Evolutionary conservation across 345 rosid species (phyloP).

Genomic region (Citrus glauca): DNA sequence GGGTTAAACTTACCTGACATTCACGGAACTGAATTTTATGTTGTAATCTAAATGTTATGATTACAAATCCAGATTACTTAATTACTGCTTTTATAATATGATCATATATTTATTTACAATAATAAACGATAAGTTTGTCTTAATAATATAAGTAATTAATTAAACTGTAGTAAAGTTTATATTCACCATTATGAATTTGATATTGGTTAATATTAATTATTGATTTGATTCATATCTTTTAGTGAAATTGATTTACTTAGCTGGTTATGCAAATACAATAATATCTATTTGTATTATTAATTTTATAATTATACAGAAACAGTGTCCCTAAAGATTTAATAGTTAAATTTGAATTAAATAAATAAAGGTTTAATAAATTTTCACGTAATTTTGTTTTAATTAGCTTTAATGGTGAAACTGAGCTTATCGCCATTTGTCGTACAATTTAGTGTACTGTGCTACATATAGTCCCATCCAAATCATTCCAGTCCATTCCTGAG

Average conservation of each 20-base stretch:
- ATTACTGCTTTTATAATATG: not conserved
- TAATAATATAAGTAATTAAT: not conserved
- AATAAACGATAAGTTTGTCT: not conserved
- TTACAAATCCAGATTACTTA: not conserved
- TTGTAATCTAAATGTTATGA: not conserved
- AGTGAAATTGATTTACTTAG: not conserved
- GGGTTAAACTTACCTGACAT: not conserved
- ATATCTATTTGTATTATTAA: not conserved
- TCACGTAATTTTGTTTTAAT: not conserved
- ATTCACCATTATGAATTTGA: not conserved
- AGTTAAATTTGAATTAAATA: not conserved
- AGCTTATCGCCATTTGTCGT: not conserved
- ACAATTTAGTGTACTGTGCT: not conserved
- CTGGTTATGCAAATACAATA: not conserved
- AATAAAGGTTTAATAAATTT: not conserved
- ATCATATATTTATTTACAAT: not conserved
- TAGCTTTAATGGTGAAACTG: not conserved
- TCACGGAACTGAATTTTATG: not conserved
- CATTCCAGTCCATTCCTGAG: not conserved
- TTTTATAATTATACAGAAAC: not conserved
- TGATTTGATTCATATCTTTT: not conserved
- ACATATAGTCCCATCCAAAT: not conserved
- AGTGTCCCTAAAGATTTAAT: not conserved
- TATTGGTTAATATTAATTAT: not conserved
- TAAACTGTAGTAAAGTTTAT: not conserved